These are phyloP conservation scores for Microstroma glucosiphilum DNA, from an alignment of 1,284 basidiomycete species.

Conservation along the genomic window DNA sequence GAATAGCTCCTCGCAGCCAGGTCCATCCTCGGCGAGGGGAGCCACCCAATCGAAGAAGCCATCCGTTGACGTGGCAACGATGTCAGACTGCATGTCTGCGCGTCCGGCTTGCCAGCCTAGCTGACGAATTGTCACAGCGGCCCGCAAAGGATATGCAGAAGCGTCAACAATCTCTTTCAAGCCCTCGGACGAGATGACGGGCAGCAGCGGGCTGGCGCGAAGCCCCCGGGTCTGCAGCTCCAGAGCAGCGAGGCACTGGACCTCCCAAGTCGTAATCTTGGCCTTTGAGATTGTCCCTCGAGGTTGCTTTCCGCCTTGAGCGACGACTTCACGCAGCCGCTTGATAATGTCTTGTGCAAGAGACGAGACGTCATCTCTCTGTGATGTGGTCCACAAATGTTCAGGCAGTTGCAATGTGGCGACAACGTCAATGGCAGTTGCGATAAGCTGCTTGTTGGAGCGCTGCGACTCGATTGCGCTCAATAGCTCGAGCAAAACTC, in stretches of 20 bases:
- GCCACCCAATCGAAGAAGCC: neutral
- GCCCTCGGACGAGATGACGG: neutral
- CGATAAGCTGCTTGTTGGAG: conserved; percentile 23
- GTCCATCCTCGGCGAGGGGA: neutral
- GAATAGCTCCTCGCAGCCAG: neutral
- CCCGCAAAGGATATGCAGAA: neutral
- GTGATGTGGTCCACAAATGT: conserved; percentile 4
- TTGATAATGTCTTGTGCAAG: conserved; percentile 5
- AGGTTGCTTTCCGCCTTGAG: neutral
- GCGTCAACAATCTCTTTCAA: neutral
- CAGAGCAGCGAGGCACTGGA: neutral
- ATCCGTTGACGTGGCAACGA: neutral
- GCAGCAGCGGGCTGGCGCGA: neutral
- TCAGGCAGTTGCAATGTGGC: conserved; percentile 18
- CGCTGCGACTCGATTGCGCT: conserved; percentile 24
- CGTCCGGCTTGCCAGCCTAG: neutral
- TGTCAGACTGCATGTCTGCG: neutral
- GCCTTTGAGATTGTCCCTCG: neutral
- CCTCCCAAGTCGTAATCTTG: neutral
- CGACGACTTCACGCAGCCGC: neutral
- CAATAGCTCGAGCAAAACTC: conserved; percentile 53
- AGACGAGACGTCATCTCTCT: conserved; percentile 1
- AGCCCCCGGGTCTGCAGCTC: neutral
- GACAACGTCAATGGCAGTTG: conserved; percentile 33
- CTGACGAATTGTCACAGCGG: neutral